These are phyloP conservation scores for Dactylonectria estremocensis DNA, from an alignment of 2,329 filamentous ascomycete species.

Conservation along the genomic window DNA sequence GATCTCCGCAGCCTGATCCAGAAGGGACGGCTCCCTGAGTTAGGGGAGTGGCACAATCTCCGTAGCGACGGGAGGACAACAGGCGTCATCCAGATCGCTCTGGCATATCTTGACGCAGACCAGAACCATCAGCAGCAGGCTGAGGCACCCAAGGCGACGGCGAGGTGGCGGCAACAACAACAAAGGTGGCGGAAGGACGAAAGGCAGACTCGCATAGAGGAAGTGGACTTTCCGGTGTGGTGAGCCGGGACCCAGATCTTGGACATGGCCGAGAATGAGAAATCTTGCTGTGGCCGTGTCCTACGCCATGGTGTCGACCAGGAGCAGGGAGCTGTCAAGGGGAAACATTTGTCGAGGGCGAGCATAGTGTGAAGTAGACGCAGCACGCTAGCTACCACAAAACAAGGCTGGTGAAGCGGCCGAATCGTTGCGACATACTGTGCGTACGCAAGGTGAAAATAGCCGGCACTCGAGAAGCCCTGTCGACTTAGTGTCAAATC, in stretches of 20 bases:
- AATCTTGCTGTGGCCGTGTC: conserved; percentile 16
- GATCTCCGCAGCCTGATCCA: conserved; percentile 44
- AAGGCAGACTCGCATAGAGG: conserved; percentile 41
- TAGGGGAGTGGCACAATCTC: conserved; percentile 43
- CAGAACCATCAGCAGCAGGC: conserved; percentile 43
- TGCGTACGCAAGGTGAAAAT: conserved; percentile 5
- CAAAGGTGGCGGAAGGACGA: conserved; percentile 38
- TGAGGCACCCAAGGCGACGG: conserved; percentile 36
- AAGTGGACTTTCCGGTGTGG: conserved; percentile 48
- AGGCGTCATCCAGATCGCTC: conserved; percentile 39
- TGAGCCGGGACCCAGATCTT: conserved; percentile 27
- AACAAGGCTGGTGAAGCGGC: conserved; percentile 20
- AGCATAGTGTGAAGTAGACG: conserved; percentile 6
- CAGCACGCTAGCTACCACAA: conserved; percentile 7
- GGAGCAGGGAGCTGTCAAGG: neutral
- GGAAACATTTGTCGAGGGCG: neutral
- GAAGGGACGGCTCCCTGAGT: conserved; percentile 37
- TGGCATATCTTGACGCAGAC: conserved; percentile 38
- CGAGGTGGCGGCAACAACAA: conserved; percentile 35
- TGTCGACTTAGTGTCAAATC: neutral
- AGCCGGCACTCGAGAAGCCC: conserved; percentile 32
- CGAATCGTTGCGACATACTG: conserved; percentile 22
- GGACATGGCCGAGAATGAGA: conserved; percentile 19
- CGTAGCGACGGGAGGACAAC: conserved; percentile 37
- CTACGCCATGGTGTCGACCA: conserved; percentile 16